Evolutionary conservation across 768 basidiomycete species (phyloP).

Genomic region (Ramaria sp.): DNA sequence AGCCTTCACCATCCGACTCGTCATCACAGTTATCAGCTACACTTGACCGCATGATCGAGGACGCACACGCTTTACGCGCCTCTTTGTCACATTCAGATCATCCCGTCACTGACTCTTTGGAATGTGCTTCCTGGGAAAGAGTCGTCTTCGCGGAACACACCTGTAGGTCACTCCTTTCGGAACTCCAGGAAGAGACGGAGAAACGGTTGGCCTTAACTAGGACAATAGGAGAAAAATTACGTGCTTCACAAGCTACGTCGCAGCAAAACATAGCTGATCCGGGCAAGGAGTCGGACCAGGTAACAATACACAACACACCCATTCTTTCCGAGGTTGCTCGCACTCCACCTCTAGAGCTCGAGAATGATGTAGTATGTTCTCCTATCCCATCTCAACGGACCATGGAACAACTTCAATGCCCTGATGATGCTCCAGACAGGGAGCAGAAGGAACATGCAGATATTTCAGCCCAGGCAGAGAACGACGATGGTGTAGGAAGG

Average conservation of each 20-base stretch:
- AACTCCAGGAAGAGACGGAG: slow-evolving; percentile 46
- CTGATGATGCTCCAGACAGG: too few species aligned
- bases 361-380: too few species aligned
- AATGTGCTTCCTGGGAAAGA: slow-evolving; percentile 25
- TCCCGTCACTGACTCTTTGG: background rate
- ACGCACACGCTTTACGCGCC: background rate
- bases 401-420: too few species aligned
- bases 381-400: too few species aligned
- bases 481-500: background rate
- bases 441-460: too few species aligned
- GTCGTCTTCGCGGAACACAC: slow-evolving; percentile 38
- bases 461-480: too few species aligned
- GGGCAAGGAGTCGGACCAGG: background rate
- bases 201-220: slow-evolving; percentile 31
- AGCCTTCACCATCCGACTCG: background rate
- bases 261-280: background rate
- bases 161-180: slow-evolving; percentile 40
- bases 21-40: background rate
- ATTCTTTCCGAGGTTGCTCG: too few species aligned
- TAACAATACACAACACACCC: background rate
- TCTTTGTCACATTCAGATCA: background rate
- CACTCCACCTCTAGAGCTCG: too few species aligned
- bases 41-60: slow-evolving; percentile 1
- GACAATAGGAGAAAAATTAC: background rate
- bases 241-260: background rate